A percentile compares a stretch with the other conserved stretches of the same genome.
These are phyloP conservation scores for Candida frijolesensis DNA, from an alignment of 1,139 yeast species.

Conservation along the genomic window DNA sequence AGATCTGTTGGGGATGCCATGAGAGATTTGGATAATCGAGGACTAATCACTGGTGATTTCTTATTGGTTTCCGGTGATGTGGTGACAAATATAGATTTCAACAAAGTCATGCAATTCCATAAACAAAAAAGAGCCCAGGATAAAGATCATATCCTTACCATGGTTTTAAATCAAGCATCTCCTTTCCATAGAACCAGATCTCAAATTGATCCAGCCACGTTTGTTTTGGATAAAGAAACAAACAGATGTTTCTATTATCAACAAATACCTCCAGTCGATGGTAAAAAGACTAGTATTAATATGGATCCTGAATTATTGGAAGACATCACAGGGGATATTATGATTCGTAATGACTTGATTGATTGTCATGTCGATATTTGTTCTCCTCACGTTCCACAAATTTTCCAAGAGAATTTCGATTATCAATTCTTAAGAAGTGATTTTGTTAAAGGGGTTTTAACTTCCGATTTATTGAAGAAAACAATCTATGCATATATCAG, in stretches of 20 bases:
- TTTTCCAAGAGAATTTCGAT: slow-evolving; percentile 95
- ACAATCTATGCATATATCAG: slow-evolving; percentile 85
- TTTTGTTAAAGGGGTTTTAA: slow-evolving; percentile 86
- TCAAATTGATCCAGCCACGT: slow-evolving; percentile 79
- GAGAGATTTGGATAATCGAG: slow-evolving; percentile 92
- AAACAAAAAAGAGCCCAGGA: slow-evolving; percentile 69
- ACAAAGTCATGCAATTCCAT: slow-evolving; percentile 73
- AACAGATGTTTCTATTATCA: slow-evolving; percentile 84
- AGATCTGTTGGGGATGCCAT: slow-evolving; percentile 95
- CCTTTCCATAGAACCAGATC: slow-evolving; percentile 86
- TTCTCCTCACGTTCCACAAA: slow-evolving; percentile 91
- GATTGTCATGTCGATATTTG: slow-evolving; percentile 97
- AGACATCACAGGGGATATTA: slow-evolving; percentile 70
- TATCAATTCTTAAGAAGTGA: slow-evolving; percentile 85
- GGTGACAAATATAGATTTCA: slow-evolving; percentile 84
- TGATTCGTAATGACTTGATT: slow-evolving; percentile 84
- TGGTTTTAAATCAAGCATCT: slow-evolving; percentile 86
- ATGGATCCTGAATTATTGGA: slow-evolving; percentile 86
- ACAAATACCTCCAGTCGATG: slow-evolving; percentile 65
- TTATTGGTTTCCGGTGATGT: slow-evolving; percentile 91
- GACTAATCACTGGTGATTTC: slow-evolving; percentile 86
- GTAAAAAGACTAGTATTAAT: slow-evolving; percentile 54
- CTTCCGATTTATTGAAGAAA: slow-evolving; percentile 87
- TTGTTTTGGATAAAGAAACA: slow-evolving; percentile 72
- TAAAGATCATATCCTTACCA: slow-evolving; percentile 88